Conservation (phyloP, 73 alveolate genomes). For the Tetrahymena borealis region DNA sequence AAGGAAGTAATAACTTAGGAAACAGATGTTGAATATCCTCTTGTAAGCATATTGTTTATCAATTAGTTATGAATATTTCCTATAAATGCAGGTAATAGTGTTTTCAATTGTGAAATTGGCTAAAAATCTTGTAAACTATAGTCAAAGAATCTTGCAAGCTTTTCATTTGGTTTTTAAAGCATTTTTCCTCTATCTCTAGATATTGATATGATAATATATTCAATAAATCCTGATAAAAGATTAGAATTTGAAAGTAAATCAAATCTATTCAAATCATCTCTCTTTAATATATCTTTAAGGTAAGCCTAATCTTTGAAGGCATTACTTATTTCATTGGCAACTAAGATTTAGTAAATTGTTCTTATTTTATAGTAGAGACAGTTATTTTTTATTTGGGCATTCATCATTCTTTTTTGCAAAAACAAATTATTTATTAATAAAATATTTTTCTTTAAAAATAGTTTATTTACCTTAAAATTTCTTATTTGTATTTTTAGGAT, state of each 20-base stretch:
- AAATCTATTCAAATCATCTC: not conserved
- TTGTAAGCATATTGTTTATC: not conserved
- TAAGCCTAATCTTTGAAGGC: not conserved
- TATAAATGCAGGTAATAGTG: not conserved
- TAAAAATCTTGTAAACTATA: not conserved
- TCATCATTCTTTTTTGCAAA: not conserved
- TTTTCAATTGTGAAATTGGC: not conserved
- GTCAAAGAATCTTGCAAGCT: not conserved
- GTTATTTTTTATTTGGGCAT: not conserved
- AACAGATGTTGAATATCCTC: not conserved
- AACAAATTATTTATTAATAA: not conserved
- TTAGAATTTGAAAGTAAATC: not conserved
- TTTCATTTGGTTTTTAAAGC: not conserved
- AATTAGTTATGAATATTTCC: not conserved
- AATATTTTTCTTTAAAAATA: not conserved
- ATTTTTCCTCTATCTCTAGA: not conserved
- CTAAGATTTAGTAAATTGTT: not conserved
- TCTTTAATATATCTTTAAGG: not conserved
- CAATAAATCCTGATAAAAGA: not conserved
- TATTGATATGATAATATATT: not conserved
- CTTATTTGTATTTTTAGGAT: not conserved
- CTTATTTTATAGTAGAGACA: not conserved
- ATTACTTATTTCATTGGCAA: not conserved
- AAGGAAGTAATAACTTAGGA: not conserved
- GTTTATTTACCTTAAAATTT: not conserved